These are phyloP conservation scores for Paecilomyces variotii DNA, from an alignment of 2,329 filamentous ascomycete genomes.

Conservation along the genomic window DNA sequence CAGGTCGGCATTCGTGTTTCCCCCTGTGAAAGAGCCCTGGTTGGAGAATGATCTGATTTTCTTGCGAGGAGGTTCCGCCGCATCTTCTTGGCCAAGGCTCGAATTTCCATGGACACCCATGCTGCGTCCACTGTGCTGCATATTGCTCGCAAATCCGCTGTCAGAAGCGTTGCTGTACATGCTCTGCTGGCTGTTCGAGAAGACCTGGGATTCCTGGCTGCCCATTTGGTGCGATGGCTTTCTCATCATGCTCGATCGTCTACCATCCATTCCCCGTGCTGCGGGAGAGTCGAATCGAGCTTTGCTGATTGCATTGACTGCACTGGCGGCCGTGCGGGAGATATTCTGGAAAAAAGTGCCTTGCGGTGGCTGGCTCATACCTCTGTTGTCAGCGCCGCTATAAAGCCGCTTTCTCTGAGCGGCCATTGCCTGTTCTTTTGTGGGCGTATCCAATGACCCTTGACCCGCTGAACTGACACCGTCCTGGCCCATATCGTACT, in stretches of 20 bases:
- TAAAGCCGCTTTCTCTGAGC: conserved; percentile 89
- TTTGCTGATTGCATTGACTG: conserved; percentile 93
- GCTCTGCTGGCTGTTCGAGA: conserved; percentile 74
- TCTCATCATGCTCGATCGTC: conserved; percentile 61
- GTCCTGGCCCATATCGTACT: conserved; percentile 42
- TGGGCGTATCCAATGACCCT: conserved; percentile 82
- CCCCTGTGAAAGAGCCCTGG: conserved; percentile 29
- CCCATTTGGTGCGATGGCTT: conserved; percentile 57
- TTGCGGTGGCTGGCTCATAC: conserved; percentile 53
- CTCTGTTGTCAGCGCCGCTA: conserved; percentile 63
- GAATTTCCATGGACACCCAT: conserved; percentile 28
- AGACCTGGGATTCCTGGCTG: conserved; percentile 57
- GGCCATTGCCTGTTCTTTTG: conserved; percentile 98
- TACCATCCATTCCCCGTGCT: conserved; percentile 56
- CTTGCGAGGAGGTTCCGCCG: conserved; percentile 73
- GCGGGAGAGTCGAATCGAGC: conserved; percentile 84
- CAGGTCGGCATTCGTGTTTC: conserved; percentile 22
- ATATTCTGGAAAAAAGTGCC: conserved; percentile 98
- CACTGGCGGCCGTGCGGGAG: conserved; percentile 83
- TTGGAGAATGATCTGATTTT: conserved; percentile 55
- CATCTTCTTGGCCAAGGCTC: conserved; percentile 46
- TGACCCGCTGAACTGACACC: conserved; percentile 60
- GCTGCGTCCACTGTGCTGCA: conserved; percentile 48
- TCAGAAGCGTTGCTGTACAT: conserved; percentile 62
- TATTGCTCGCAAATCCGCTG: conserved; percentile 58